Evolutionary conservation across 495 filamentous ascomycete species (phyloP).

Genomic region (Neurospora sp.): DNA sequence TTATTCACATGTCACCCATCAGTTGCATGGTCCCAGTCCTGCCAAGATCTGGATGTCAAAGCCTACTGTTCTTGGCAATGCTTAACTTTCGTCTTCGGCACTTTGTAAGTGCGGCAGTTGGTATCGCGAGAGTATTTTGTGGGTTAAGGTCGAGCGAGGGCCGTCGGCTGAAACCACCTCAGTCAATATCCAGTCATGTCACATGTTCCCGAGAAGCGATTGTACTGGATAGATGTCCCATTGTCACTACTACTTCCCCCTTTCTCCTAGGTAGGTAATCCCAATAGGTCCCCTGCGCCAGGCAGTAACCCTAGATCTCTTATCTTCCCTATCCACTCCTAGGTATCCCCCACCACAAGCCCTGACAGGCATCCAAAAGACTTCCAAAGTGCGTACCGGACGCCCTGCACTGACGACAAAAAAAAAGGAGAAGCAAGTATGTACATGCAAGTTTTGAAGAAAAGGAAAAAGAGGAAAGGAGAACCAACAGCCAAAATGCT

Average conservation of each 20-base stretch:
- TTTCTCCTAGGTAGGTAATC: background rate
- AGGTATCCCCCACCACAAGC: background rate
- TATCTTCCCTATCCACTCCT: background rate
- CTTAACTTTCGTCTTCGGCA: background rate
- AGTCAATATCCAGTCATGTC: background rate
- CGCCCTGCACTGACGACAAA: background rate
- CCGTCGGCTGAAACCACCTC: background rate
- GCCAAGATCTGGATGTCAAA: background rate
- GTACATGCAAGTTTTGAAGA: background rate
- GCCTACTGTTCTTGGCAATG: background rate
- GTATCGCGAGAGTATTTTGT: background rate
- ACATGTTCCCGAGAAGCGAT: background rate
- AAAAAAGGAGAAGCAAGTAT: background rate
- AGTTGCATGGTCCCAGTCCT: background rate
- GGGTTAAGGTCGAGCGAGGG: background rate
- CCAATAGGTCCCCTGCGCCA: background rate
- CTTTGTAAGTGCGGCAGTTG: background rate
- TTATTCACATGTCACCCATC: background rate
- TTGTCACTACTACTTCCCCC: background rate
- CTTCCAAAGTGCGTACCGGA: background rate
- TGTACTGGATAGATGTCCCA: background rate
- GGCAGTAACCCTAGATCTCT: background rate
- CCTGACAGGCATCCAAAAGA: background rate
- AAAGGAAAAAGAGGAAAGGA: background rate
- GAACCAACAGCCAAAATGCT: background rate